These are phyloP conservation scores for Pinus albicaulis DNA, from an alignment of 75 land plant genomes.

Conservation along the genomic window DNA sequence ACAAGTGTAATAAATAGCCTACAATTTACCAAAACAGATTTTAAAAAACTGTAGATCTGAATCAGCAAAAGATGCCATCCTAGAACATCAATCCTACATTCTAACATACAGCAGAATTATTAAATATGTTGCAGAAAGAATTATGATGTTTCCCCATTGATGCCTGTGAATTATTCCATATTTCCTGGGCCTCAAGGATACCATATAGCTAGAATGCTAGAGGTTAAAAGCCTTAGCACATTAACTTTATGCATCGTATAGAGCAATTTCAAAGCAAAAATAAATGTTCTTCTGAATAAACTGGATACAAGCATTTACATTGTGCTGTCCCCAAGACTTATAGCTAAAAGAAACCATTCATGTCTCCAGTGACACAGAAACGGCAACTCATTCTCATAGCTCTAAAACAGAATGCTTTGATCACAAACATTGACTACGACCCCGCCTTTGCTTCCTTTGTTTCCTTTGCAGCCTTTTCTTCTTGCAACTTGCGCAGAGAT, in stretches of 20 bases:
- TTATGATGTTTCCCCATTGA: no score
- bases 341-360: background rate
- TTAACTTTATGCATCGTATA: background rate
- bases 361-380: background rate
- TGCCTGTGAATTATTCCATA: no score
- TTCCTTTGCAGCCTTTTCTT: slow-evolving; percentile 42
- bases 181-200: no score
- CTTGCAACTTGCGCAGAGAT: slow-evolving; percentile 56
- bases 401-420: background rate
- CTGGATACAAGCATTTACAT: background rate
- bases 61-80: no score
- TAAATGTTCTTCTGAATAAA: background rate
- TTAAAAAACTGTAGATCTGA: no score
- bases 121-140: no score
- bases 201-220: no score
- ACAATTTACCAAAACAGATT: no score
- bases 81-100: no score
- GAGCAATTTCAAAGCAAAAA: background rate
- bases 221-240: background rate
- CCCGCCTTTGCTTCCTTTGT: slow-evolving; percentile 17
- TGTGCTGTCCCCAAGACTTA: background rate
- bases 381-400: no score
- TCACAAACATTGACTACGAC: background rate
- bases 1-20: no score
- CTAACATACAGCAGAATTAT: no score